phyloP scores from a whole-genome alignment of 768 basidiomycete genomes.

The Russula sp. region DNA sequence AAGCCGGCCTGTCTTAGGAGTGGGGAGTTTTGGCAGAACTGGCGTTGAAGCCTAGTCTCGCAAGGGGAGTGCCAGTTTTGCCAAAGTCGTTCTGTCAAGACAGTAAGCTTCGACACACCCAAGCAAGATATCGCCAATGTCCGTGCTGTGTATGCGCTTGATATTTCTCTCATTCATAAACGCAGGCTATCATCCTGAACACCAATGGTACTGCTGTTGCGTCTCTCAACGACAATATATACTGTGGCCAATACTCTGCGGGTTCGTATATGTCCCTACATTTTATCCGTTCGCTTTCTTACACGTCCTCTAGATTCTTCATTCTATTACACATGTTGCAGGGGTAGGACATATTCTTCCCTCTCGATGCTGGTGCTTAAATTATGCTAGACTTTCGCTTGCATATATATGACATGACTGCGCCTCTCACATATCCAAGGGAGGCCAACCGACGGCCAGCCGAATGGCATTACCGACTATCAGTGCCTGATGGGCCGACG shows the following conservation, averaged over 20 bases:
- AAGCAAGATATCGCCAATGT: constrained; percentile 56
- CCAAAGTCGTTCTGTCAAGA: constrained; percentile 43
- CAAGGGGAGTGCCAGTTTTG: constrained; percentile 41
- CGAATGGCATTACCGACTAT: constrained; percentile 21
- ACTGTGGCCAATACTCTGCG: constrained; percentile 78
- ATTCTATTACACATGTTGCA: constrained; percentile 90
- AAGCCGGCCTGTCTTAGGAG: constrained; percentile 56
- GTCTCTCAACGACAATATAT: constrained; percentile 64
- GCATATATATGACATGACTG: constrained; percentile 78
- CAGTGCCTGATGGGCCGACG: constrained; percentile 41
- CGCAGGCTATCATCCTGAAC: constrained; percentile 70
- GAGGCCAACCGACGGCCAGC: constrained; percentile 8
- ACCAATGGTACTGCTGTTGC: constrained; percentile 76
- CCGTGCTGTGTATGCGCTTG: constrained; percentile 26
- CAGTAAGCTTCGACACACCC: constrained; percentile 26
- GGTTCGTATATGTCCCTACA: constrained; percentile 36
- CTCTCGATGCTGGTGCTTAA: neutral
- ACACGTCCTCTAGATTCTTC: constrained; percentile 55
- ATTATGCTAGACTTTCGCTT: constrained; percentile 69
- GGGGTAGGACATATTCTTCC: constrained; percentile 42
- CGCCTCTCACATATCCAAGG: constrained; percentile 34
- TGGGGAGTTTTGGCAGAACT: constrained; percentile 79
- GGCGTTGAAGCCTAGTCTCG: constrained; percentile 43
- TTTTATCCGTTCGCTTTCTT: constrained; percentile 3
- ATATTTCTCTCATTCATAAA: neutral